A percentile compares a stretch with the other conserved stretches of the same genome.
Evolutionary conservation across 148 eudicot genomes (phyloP).

Genomic region (Polygonum maritimum): DNA sequence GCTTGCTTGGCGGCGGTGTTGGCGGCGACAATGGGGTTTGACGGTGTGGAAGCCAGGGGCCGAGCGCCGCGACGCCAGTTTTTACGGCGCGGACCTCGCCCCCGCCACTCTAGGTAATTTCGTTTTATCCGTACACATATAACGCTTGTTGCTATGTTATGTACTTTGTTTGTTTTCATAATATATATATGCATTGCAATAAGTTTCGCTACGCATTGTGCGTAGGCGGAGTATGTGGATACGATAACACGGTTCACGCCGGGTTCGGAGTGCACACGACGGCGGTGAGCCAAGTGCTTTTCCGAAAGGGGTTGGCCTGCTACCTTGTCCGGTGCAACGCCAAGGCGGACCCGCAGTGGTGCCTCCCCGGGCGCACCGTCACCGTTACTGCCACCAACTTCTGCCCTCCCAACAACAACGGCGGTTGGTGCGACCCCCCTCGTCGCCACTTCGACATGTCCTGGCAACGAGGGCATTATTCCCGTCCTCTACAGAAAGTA

Average conservation of each 20-base stretch:
- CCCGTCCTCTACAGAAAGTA: constrained; percentile 63
- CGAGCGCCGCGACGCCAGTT: constrained; percentile 45
- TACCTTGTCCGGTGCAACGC: constrained; percentile 51
- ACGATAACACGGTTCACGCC: constrained; percentile 54
- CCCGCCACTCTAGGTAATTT: constrained; percentile 60
- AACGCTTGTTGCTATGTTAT: neutral
- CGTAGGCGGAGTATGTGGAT: constrained; percentile 78
- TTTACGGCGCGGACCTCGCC: constrained; percentile 52
- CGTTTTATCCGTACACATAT: too few relatives aligned
- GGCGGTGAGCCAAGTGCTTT: constrained; percentile 54
- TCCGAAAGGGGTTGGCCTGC: constrained; percentile 50
- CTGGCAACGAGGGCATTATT: constrained; percentile 55
- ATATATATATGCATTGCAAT: neutral
- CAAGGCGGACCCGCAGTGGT: constrained; percentile 51
- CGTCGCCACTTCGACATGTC: constrained; percentile 72
- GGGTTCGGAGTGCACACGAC: constrained; percentile 73
- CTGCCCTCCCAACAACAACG: constrained; percentile 76
- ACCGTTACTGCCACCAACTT: constrained; percentile 72
- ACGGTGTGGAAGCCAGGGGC: neutral
- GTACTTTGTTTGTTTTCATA: neutral
- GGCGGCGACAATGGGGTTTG: constrained; percentile 7
- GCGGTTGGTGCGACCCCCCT: constrained; percentile 76
- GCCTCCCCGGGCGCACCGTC: constrained; percentile 25
- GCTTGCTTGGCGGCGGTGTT: neutral
- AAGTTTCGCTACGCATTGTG: neutral